phyloP scores from a whole-genome alignment of 371 early-diverging fungal genomes.

The Lichtheimia ornata region DNA sequence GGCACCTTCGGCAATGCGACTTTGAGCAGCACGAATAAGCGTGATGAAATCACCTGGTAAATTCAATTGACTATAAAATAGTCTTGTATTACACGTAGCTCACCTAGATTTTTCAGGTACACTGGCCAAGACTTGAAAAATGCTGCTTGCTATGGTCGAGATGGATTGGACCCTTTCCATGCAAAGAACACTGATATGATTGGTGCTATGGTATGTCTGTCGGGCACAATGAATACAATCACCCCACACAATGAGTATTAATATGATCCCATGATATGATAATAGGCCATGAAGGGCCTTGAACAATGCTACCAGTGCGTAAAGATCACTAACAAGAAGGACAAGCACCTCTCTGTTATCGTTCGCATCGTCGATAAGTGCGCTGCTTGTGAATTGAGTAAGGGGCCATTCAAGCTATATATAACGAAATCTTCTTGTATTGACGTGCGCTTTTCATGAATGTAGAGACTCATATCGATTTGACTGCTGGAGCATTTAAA shows the following conservation, averaged over 20 bases:
- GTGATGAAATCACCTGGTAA: constrained; percentile 48
- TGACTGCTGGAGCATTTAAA: constrained; percentile 47
- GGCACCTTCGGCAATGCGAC: constrained; percentile 31
- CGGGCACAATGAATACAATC: not conserved
- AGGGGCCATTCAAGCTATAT: constrained; percentile 4
- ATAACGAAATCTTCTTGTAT: too few species aligned
- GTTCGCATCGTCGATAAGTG: constrained; percentile 53
- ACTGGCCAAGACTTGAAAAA: constrained; percentile 46
- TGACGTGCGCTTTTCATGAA: not conserved
- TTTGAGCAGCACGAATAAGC: constrained; percentile 30
- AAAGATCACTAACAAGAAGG: constrained; percentile 46
- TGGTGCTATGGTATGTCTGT: constrained; percentile 47
- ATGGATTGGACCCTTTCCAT: constrained; percentile 40
- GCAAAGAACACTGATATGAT: constrained; percentile 43
- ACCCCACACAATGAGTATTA: not conserved
- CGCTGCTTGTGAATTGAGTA: constrained; percentile 45
- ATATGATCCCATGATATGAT: not conserved
- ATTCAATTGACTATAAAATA: not conserved
- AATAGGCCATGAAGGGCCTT: constrained; percentile 48
- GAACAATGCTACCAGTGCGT: constrained; percentile 55
- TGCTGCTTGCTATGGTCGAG: constrained; percentile 54
- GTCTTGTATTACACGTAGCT: not conserved
- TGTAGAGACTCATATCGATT: constrained; percentile 42
- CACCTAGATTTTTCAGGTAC: constrained; percentile 31
- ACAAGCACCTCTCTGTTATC: constrained; percentile 33